Evolutionary conservation across 208 protist genomes (phyloP), one percentile per base, ranked within the genome.

Genomic region (Trichomonas vaginalis): DNA sequence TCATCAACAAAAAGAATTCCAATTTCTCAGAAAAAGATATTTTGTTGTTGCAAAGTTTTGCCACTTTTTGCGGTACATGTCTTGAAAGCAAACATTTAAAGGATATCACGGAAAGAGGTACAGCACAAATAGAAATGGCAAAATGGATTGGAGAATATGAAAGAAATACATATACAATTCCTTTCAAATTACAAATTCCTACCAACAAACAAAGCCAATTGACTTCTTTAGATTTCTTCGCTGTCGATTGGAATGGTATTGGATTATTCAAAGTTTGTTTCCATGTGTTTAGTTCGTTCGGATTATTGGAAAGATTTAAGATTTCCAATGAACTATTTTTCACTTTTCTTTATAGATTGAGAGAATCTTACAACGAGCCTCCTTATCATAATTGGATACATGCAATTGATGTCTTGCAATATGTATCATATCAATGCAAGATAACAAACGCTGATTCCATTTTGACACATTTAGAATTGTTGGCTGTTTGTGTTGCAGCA

Each of bases 401-500:
- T 88, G 97, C 97, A 0, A 88, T 98, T 17, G 97, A 98, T 96
- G 97, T 97, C 6, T 96, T 97, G 35, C 97, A 98, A 87, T 97
- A 83, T 80, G 95, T 97, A 40, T 97, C 96, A 61, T 95, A 96
- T 56, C 86, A 96, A 56, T 48, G 98, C 1, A 95, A 95, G 51
- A 79, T 40, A 1, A n/a, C 42, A 95, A 80, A 97, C 79, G 96
- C 98, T 46, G 97, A 96, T 17, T 97, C 98, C 32, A 80, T 96
- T 23, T 83, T 98, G 23, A 96, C 95, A 15, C 32, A 42, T 17
- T 88, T 98, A 87, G 98, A 99, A 95, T 95, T 98, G 21, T 97
- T 99, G 23, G 98, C 98, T 1, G 96, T 97, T 32, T 32, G 99
- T 23, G 96, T 99, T 37, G 97, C 98, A n/a, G 98, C 98, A n/a